Evolutionary conservation across 495 filamentous ascomycete species (phyloP).

Genomic region (Penicillium subrubescens): DNA sequence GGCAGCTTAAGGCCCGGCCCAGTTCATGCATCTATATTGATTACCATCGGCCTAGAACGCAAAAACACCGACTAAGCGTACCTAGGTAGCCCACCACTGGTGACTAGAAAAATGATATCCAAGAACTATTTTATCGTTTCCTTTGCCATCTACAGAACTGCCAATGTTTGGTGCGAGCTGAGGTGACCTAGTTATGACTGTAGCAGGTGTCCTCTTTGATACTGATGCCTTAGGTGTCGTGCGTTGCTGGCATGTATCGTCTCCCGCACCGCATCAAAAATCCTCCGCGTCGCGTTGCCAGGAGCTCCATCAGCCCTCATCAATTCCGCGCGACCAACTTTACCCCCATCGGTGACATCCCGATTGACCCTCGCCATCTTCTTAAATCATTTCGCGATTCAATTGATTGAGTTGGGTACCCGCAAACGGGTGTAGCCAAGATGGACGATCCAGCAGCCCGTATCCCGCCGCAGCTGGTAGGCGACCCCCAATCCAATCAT

Average conservation of each 20-base stretch:
- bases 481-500: slow-evolving; percentile 14
- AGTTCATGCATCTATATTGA: too few relatives aligned
- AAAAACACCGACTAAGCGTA: not conserved
- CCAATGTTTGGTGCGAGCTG: not conserved
- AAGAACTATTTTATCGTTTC: not conserved
- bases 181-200: not conserved
- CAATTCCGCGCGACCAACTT: slow-evolving; percentile 13
- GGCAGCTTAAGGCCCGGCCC: too few relatives aligned
- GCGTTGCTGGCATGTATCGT: slow-evolving; percentile 15
- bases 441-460: slow-evolving; percentile 69
- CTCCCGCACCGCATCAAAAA: slow-evolving; percentile 30
- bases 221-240: slow-evolving; percentile 28
- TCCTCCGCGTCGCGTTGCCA: slow-evolving; percentile 25
- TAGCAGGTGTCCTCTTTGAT: not conserved
- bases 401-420: slow-evolving; percentile 13
- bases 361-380: slow-evolving; percentile 3
- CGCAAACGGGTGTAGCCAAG: slow-evolving; percentile 27
- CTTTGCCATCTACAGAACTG: not conserved
- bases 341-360: slow-evolving; percentile 13
- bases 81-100: not conserved
- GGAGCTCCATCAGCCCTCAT: slow-evolving; percentile 27
- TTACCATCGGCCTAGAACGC: too few relatives aligned
- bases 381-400: slow-evolving; percentile 14
- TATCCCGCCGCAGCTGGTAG: slow-evolving; percentile 64
- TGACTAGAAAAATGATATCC: not conserved